These are phyloP conservation scores for Thalassiosira livingstoniorum DNA, from an alignment of 352 stramenopile genomes.

Conservation along the genomic window DNA sequence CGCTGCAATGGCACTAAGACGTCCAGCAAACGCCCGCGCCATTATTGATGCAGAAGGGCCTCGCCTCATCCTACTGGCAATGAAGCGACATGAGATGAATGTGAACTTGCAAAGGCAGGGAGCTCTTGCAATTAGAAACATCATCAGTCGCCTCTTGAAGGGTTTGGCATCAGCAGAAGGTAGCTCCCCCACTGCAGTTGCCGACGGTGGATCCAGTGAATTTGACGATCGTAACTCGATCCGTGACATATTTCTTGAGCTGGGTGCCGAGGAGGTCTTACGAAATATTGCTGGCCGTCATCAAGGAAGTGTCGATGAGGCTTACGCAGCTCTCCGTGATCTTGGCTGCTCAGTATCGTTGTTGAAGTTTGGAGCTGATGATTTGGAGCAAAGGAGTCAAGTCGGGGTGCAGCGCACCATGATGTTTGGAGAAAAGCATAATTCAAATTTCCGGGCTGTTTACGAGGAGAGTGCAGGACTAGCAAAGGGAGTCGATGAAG, in stretches of 20 bases:
- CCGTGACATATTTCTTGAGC: conserved; percentile 71
- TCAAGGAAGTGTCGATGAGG: conserved; percentile 84
- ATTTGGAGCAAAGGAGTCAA: conserved; percentile 1
- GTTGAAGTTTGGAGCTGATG: conserved; percentile 53
- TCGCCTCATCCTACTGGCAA: conserved; percentile 69
- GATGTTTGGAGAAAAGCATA: conserved; percentile 63
- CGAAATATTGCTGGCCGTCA: conserved; percentile 70
- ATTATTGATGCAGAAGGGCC: conserved; percentile 65
- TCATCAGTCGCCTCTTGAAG: conserved; percentile 69
- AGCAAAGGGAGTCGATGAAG: conserved; percentile 40
- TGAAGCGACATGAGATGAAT: conserved; percentile 74
- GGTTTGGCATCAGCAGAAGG: conserved; percentile 7
- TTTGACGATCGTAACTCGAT: conserved; percentile 45
- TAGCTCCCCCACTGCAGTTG: background rate
- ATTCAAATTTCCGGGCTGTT: conserved; percentile 60
- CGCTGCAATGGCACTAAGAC: conserved; percentile 79
- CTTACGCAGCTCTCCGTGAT: conserved; percentile 84
- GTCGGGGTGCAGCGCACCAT: conserved; percentile 18
- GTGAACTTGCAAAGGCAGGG: conserved; percentile 80
- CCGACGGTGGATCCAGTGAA: background rate
- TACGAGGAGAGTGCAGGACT: conserved; percentile 54
- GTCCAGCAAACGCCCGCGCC: conserved; percentile 71
- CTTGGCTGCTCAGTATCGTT: conserved; percentile 74
- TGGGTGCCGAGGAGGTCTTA: conserved; percentile 77
- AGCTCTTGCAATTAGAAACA: conserved; percentile 82